These are phyloP conservation scores for Beta lomatogona DNA, from an alignment of 179 eudicot genomes.

Conservation along the genomic window DNA sequence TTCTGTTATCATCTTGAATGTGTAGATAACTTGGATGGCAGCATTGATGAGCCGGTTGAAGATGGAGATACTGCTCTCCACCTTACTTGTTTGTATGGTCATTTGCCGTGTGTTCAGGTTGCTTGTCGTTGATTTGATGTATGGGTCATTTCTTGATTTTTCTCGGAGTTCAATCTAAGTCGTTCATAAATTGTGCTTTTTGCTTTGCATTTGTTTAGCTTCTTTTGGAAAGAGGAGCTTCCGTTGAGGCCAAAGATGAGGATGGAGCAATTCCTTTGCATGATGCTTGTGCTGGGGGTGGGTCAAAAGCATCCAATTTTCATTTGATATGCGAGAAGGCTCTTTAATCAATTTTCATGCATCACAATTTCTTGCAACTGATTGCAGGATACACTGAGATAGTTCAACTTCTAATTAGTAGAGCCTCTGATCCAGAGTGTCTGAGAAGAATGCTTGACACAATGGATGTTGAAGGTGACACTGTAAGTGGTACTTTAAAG, in stretches of 20 bases:
- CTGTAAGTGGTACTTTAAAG: conserved; percentile 52
- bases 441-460: conserved; percentile 78
- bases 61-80: conserved; percentile 96
- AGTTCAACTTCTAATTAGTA: conserved; percentile 57
- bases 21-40: conserved; percentile 71
- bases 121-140: conserved; percentile 6
- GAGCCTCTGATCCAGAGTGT: conserved; percentile 48
- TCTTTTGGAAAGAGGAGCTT: conserved; percentile 85
- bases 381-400: conserved; percentile 70
- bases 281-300: conserved; percentile 99
- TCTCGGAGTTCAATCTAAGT: neutral
- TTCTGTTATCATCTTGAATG: conserved; percentile 8
- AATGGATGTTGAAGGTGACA: conserved; percentile 88
- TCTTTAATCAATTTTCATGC: neutral
- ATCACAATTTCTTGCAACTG: neutral
- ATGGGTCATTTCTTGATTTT: neutral
- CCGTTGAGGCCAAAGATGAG: conserved; percentile 80
- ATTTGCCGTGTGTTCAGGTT: conserved; percentile 85
- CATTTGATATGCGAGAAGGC: neutral
- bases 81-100: conserved; percentile 84
- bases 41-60: conserved; percentile 77
- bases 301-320: conserved; percentile 7
- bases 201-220: conserved; percentile 42
- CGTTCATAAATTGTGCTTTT: neutral
- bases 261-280: conserved; percentile 94